Percentiles rank a stretch among this genome's conserved stretches.
Conservation (phyloP, 2,329 filamentous ascomycete species). For the Dothistroma pini region DNA sequence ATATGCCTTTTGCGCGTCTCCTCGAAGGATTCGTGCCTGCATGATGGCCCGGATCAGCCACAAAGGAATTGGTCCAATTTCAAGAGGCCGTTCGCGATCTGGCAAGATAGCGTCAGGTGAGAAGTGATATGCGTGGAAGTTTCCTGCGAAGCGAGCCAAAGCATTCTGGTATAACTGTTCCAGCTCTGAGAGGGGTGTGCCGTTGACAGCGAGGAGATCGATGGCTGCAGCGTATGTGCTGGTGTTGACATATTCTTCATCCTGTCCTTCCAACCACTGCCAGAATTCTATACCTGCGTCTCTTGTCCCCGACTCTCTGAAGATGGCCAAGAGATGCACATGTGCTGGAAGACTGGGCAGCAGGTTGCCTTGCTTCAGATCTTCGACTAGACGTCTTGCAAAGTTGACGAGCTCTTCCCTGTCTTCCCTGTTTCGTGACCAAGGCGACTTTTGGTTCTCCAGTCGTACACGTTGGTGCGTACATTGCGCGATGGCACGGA, state of each 20-base stretch:
- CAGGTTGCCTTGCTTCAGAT: constrained; percentile 37
- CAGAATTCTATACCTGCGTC: constrained; percentile 40
- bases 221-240: constrained; percentile 50
- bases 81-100: constrained; percentile 37
- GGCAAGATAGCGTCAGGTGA: constrained; percentile 46
- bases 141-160: constrained; percentile 46
- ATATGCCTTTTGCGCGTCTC: constrained; percentile 49
- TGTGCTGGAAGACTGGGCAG: constrained; percentile 39
- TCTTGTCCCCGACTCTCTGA: constrained; percentile 43
- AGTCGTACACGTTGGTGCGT: constrained; percentile 13
- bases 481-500: constrained; percentile 17
- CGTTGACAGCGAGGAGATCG: constrained; percentile 45
- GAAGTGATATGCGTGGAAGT: constrained; percentile 47
- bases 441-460: constrained; percentile 8
- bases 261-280: constrained; percentile 45
- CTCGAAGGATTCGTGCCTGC: constrained; percentile 44
- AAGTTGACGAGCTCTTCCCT: constrained; percentile 28
- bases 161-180: constrained; percentile 46
- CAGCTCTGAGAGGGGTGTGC: constrained; percentile 39
- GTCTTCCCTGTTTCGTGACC: constrained; percentile 10
- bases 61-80: constrained; percentile 37
- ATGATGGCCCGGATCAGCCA: constrained; percentile 48
- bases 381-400: constrained; percentile 38
- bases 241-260: constrained; percentile 40
- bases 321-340: constrained; percentile 47